Base-by-base conservation (phyloP, 495 filamentous ascomycete genomes). In the Penicillium ochrochloron region DNA sequence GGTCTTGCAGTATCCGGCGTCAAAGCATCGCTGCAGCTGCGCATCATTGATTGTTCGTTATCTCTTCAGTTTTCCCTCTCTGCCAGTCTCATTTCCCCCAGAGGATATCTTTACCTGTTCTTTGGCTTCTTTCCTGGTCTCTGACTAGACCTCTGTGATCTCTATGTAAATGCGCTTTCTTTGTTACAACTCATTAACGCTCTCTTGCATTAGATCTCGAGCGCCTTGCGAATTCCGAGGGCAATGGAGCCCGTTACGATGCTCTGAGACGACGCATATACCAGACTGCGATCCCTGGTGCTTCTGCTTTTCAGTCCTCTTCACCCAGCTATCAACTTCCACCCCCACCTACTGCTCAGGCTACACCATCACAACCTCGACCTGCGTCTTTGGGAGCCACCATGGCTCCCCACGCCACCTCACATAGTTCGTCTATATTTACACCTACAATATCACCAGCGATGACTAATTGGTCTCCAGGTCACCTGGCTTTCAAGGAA, bases 1-100 rank as follows among this genome's bases (percentile, higher is more conserved):
- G 83, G 86, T 31, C 82, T 94, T 19, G 79, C 83, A 37, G 88
- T 91, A 42, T 90, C 86, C 31, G 95, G 95, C 10, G 86, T 92
- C 63, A 99, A 99, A 78, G 82, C 86, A 31, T 82, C 89, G 21
- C 78, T 98, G 46, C 93, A 96, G 74, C 75, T 76, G 29, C 89
- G 94, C 63, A 88, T 97, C 53, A 86, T 89, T 63, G 72, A 84
- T 31, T 85, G 95, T 97, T 80, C 74, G 91, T 87, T 53, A 61
- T 62, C 63, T 67, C 34, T 59, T 34, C 39, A 29, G 14, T 8
- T 29, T 34, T 41, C 31, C 44, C 34, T 50, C 11, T 37, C 12
- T 33, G n/a, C 51, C 37, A 12, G 21, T 23, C 15, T 21, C 14
- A 19, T 57, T 25, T 44, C 33, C 12, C 48, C 25, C 10, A 31